Base-by-base conservation (phyloP, 805 yeast genomes). In the Myxozyma mucilagina region DNA sequence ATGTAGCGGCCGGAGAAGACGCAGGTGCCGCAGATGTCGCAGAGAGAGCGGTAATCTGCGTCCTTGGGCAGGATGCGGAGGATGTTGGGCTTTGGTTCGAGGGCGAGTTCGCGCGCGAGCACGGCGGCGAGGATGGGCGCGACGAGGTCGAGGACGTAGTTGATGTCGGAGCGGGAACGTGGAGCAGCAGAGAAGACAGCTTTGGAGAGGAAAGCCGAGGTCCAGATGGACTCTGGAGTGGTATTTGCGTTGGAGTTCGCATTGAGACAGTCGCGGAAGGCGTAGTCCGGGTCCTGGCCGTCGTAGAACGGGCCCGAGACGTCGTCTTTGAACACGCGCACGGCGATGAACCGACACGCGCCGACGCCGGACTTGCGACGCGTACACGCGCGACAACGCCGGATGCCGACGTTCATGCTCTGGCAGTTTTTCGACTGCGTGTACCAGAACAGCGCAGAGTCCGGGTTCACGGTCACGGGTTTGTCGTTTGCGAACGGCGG, bases 321-420 rank as follows among this genome's bases (percentile, higher is more conserved):
- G 45, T 63, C 66, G 14, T 59, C 59, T 31, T 45, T 36, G 47
- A 63, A 63, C 16, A 52, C 61, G 41, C 66, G 66, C 24, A 53
- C 51, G 31, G 64, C 60, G n/a, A 57, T 63, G 41, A 63, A 63
- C n/a, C 66, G 32, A 56, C 66, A 63, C 7, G 64, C 64, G 24
- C 66, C 66, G 14, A 63, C 61, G 20, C 64, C 66, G 4, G 66
- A 56, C 29, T 63, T 63, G 38, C 66, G 63, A 16, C 66, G 57
- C 6, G 66, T 60, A 43, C 66, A 63, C 7, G 66, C 61, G 8
- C 62, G 58, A 29, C 66, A 63, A 38, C 64, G 60, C 3, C 64
- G 58, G 45, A 60, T 47, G 16, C 62, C 57, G 20, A 55, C 51
- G 32, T 42, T 56, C 59, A 63, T 47, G 36, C 49, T 41, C 43